Base-by-base conservation (phyloP, 1,284 basidiomycete genomes). In the Fomitiporia mediterranea region DNA sequence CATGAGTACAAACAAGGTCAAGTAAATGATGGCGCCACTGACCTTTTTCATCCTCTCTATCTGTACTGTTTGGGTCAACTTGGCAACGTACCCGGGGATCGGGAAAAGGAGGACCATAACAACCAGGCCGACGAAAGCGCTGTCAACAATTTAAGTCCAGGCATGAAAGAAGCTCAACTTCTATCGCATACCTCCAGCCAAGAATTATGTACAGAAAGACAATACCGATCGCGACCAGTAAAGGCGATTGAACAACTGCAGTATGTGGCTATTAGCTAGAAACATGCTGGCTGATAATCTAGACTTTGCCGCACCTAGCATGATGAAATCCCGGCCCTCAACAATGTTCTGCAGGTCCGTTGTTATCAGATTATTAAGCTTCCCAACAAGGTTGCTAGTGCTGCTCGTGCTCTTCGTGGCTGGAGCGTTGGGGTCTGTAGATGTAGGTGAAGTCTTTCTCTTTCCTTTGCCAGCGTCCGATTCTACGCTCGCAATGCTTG, bases 321-420 rank as follows among this genome's bases (percentile, higher is more conserved):
- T 53, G 19, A 76, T 51, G 56, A 77, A 75, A 60, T 81, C 76
- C 38, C 73, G 69, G 7, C 70, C 71, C 23, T 72, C 72, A 2
- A 68, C 67, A 47, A 80, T 72, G 57, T 78, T 80, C n/a, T 60
- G 66, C 53, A 81, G 56, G 63, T 81, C 79, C 4, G 74, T 75
- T 1, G 78, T 78, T 28, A 78, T 68, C 27, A 79, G 65, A 49
- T 84, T 85, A 61, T 84, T 85, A 62, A 86, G 81, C 62, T 78
- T 81, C 2, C 82, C 82, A 13, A 75, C 73, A 19, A 82, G 61
- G 56, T 79, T 78, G 6, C 65, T 65, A n/a, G 54, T 56, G 39
- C 60, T 43, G 56, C 59, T 30, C 40, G 49, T 40, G 51, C 35
- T 37, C 42, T 49, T 37, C 3, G 11, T 17, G 15, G 28, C 35